These are phyloP conservation scores for Tuctoria greenei DNA, from an alignment of 176 grass and related monocot genomes.

Conservation along the genomic window DNA sequence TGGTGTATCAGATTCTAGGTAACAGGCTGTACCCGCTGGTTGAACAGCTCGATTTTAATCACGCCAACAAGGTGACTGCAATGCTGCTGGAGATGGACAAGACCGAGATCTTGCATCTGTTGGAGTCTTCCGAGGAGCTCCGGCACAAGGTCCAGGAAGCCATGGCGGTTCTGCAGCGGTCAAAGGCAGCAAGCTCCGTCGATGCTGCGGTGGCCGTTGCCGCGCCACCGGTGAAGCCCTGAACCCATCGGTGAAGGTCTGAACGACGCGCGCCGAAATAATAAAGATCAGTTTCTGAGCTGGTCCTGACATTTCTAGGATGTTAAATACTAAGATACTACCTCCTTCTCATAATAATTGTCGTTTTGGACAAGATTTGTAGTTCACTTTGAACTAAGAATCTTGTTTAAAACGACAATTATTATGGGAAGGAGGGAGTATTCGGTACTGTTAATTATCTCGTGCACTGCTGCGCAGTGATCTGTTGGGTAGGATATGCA, in stretches of 20 bases:
- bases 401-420: too few relatives aligned
- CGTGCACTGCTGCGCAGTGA: background rate
- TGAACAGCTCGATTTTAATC: conserved; percentile 8
- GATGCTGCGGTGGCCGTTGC: background rate
- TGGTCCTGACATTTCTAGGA: background rate
- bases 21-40: conserved; percentile 45
- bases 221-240: background rate
- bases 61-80: conserved; percentile 48
- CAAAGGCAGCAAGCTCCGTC: background rate
- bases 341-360: too few relatives aligned
- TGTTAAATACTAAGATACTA: background rate
- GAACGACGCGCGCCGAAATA: background rate
- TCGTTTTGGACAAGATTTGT: too few relatives aligned
- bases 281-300: background rate
- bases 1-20: conserved; percentile 43
- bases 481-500: background rate
- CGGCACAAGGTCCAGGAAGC: conserved; percentile 39
- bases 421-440: too few relatives aligned
- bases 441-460: background rate
- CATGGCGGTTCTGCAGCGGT: conserved; percentile 30
- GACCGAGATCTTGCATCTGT: conserved; percentile 41
- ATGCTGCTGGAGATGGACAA: conserved; percentile 69
- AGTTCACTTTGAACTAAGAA: too few relatives aligned
- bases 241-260: background rate
- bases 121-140: conserved; percentile 46